Evolutionary conservation across 2,329 filamentous ascomycete species (phyloP), one percentile per base, ranked within the genome.

Genomic region (Calonectria honghensis): DNA sequence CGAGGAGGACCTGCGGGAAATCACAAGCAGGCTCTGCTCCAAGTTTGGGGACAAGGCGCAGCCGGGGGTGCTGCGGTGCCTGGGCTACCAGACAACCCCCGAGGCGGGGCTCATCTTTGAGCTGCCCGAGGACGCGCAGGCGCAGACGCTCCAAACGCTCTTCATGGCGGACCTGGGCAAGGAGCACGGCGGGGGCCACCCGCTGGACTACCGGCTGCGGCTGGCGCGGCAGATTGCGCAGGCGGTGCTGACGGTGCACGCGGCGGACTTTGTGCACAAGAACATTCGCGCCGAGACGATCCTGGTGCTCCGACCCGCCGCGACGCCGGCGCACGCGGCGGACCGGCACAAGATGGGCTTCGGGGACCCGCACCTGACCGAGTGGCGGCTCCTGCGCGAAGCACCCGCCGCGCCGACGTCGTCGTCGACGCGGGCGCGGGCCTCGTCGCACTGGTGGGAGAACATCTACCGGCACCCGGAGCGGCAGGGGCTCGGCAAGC

Each of bases 81-180:
- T 59, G 52, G 29, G 52, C 7, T 59, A 35, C 32, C 52, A 31
- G 16, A 37, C 31, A 29, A 24, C 9, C 4, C 52, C 54, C 31
- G 54, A 61, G 18, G 18, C 32, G 9, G 54, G 39, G 32, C 54
- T 61, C 20, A 24, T 61, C 31, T 61, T 61, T n/a, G 54, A 61
- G 31, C 32, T 39, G 7, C 32, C 32, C 9, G 52, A 35, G 32
- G 54, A 39, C 31, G 16, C n/a, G 9, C 31, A 61, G 6, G 32
- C 31, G 10, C 31, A 61, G n/a, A 61, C 54, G 5, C 54, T 61
- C 13, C 54, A 39, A 5, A 61, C 54, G 20, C 52, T 59, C 18
- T 20, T 61, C 32, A 61, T 32, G 6, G 54, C 54, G 20, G 31
- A 61, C n/a, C 9, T 61, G 18, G 54, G 54, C n/a, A 37, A 24